Evolutionary conservation across 768 basidiomycete species (phyloP).

Genomic region (Panaeolus cyanescens): DNA sequence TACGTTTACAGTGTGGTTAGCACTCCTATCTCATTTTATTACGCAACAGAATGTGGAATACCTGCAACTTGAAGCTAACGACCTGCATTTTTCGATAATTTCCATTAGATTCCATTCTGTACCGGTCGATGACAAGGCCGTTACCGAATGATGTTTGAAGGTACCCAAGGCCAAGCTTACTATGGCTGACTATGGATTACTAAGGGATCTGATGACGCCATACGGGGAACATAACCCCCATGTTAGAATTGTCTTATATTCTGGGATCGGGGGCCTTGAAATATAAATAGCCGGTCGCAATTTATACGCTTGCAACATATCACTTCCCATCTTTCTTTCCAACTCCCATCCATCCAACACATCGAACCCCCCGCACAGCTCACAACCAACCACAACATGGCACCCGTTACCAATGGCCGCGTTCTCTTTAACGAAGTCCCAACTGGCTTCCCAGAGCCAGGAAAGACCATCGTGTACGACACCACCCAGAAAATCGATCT

Average conservation of each 20-base stretch:
- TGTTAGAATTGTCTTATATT: neutral
- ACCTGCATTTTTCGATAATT: too few species aligned
- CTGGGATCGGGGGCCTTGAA: neutral
- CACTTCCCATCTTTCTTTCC: neutral
- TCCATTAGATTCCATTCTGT: neutral
- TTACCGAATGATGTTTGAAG: neutral
- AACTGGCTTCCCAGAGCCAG: slow-evolving; percentile 42
- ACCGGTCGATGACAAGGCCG: neutral
- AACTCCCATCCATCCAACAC: neutral
- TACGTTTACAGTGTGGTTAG: too few species aligned
- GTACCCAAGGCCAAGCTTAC: neutral
- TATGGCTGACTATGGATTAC: neutral
- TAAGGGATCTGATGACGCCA: neutral
- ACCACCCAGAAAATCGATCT: slow-evolving; percentile 48
- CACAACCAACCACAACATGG: slow-evolving; percentile 22
- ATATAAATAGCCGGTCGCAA: neutral
- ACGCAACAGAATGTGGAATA: too few species aligned
- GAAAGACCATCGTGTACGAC: slow-evolving; percentile 49
- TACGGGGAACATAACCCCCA: neutral
- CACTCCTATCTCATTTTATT: too few species aligned
- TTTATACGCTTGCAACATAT: neutral
- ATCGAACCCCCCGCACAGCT: neutral
- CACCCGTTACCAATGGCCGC: slow-evolving; percentile 33
- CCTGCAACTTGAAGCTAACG: too few species aligned
- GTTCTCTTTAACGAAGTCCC: slow-evolving; percentile 40